These are phyloP conservation scores for Ambrosia artemisiifolia DNA, from an alignment of 129 eudicot genomes.

Conservation along the genomic window DNA sequence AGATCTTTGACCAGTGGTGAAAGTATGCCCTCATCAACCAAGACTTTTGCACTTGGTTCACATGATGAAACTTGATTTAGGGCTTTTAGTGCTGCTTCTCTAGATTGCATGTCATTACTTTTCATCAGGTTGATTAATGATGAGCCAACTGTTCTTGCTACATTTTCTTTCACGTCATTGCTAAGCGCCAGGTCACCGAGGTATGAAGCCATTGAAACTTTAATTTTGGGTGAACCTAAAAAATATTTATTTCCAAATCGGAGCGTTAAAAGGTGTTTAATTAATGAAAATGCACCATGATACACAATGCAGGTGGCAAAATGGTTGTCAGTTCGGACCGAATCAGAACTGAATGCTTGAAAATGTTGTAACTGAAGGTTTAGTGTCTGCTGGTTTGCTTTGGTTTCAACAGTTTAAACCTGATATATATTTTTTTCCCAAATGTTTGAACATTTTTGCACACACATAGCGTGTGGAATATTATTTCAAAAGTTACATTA, in stretches of 20 bases:
- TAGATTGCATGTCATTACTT: conserved; percentile 47
- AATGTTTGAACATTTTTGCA: neutral
- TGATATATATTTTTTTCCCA: neutral
- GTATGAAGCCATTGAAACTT: conserved; percentile 80
- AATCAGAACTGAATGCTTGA: neutral
- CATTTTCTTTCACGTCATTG: conserved; percentile 77
- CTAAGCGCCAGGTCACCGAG: conserved; percentile 85
- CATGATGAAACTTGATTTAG: conserved; percentile 86
- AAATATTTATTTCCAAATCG: neutral
- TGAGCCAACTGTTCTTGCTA: conserved; percentile 73
- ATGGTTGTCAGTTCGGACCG: neutral
- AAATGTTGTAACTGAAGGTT: neutral
- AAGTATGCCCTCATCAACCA: conserved; percentile 76
- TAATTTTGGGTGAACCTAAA: conserved; percentile 78
- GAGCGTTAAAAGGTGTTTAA: neutral
- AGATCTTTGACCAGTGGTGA: conserved; percentile 85
- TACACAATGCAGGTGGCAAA: neutral
- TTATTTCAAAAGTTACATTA: neutral
- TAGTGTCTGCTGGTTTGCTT: neutral
- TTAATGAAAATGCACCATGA: neutral
- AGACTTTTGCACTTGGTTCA: conserved; percentile 69
- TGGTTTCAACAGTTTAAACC: neutral
- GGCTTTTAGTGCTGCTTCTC: conserved; percentile 93
- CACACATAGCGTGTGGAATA: neutral
- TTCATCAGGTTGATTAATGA: conserved; percentile 72